Conservation (phyloP, 306 rosid species). For the Morella rubra region DNA sequence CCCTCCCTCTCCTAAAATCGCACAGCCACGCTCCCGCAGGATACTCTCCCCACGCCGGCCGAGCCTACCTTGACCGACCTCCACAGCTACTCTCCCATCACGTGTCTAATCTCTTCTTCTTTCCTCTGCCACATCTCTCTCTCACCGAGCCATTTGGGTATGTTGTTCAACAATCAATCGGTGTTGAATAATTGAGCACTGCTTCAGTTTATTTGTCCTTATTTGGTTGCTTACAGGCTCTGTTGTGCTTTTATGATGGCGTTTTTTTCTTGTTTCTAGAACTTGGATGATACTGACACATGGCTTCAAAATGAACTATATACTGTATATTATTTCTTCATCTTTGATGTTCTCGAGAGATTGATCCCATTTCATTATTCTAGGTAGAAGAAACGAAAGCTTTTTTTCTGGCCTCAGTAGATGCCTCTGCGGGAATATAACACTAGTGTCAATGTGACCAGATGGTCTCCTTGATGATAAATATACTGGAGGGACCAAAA, state of each 20-base stretch:
- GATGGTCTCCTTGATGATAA: not conserved
- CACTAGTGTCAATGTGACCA: not conserved
- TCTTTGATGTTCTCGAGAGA: not conserved
- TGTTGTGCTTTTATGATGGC: not conserved
- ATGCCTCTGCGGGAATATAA: not conserved
- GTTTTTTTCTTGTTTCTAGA: slow-evolving; percentile 1
- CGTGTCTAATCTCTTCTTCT: too few relatives aligned
- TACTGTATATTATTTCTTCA: not conserved
- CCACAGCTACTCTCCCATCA: too few relatives aligned
- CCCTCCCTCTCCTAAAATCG: too few relatives aligned
- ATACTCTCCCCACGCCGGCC: too few relatives aligned
- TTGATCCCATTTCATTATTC: not conserved
- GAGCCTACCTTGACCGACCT: too few relatives aligned
- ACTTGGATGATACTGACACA: not conserved
- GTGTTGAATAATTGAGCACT: not conserved
- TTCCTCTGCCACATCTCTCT: too few relatives aligned
- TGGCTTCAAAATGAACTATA: not conserved
- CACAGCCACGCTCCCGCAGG: too few relatives aligned
- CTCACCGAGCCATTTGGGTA: too few relatives aligned
- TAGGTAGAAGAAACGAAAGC: not conserved
- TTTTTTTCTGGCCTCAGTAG: not conserved
- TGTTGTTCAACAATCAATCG: not conserved
- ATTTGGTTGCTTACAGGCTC: not conserved
- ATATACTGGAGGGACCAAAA: not conserved
- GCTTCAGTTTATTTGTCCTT: not conserved